Evolutionary conservation across 176 grass and related monocot genomes (phyloP), one percentile per base, ranked within the genome.

Genomic region (Phyllostachys edulis): DNA sequence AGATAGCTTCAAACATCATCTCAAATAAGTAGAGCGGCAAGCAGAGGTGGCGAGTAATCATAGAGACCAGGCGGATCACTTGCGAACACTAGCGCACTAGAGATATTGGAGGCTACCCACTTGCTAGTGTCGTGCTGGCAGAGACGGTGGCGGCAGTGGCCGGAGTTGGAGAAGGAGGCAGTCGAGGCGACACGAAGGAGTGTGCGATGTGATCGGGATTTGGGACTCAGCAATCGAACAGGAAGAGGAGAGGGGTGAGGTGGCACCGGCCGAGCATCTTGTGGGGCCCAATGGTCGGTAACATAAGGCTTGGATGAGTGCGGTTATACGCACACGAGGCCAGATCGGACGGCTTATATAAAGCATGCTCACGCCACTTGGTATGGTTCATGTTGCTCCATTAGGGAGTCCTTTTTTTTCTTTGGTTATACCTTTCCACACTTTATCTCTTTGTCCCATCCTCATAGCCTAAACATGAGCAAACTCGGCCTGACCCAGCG

Each of bases 131-230:
- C 63, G 18, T 6, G 26, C 34, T 21, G n/a, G 34, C 0, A 42
- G 40, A 42, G 32, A 2, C 36, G 0, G 10, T 0, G 47, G 21
- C 46, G 40, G 40, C 40, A 7, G 6, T 0, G 6, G 26, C 62
- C 27, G 40, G 78, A 68, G 77, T 65, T 7, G 77, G 34, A 16
- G 55, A 69, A 24, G 60, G 47, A 37, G 36, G 67, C 44, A 41
- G 42, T 47, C 67, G 55, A 63, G 39, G 56, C 55, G 42, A 70
- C 26, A 34, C 36, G 77, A 16, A 0, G 16, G 18, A 9, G 68
- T 16, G 18, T 36, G 59, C 45, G 78, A 87, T 57, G 71, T 2
- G 78, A 87, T 87, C 21, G 23, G 15, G 27, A 45, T 67, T 87
- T 21, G n/a, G n/a, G n/a, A n/a, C n/a, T n/a, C n/a, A n/a, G n/a